A percentile compares a stretch with the other conserved stretches of the same genome.
phyloP scores from a whole-genome alignment of 2,329 filamentous ascomycete species.

The Diaporthe eres region DNA sequence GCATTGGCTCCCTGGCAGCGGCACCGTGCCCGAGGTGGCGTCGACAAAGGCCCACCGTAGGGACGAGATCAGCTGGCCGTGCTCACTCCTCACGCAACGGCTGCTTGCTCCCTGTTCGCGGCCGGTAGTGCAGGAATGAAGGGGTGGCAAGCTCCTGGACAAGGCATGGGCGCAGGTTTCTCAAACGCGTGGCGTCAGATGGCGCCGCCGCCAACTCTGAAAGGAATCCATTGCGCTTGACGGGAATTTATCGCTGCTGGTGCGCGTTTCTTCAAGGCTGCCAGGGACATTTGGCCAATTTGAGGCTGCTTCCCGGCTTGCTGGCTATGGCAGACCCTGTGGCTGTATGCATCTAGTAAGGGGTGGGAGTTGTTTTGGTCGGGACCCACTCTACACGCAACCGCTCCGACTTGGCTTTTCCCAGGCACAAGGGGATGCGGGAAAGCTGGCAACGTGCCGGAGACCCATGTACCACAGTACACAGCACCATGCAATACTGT shows the following conservation, averaged over 20 bases:
- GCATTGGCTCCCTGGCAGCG: conserved; percentile 14
- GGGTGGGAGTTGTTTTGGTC: conserved; percentile 31
- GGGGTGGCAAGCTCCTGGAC: conserved; percentile 25
- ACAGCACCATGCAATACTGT: conserved; percentile 12
- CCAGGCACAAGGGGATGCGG: conserved; percentile 22
- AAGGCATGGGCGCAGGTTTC: conserved; percentile 29
- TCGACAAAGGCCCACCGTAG: conserved; percentile 1
- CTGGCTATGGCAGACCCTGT: conserved; percentile 23
- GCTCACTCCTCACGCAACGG: conserved; percentile 20
- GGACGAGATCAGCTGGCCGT: conserved; percentile 1
- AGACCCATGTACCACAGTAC: conserved; percentile 19
- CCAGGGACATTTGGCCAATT: conserved; percentile 34
- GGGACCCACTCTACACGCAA: conserved; percentile 34
- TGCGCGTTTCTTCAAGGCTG: conserved; percentile 10
- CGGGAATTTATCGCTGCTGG: conserved; percentile 17
- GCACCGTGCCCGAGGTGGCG: conserved; percentile 20
- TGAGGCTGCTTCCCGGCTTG: conserved; percentile 35
- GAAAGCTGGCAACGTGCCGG: conserved; percentile 28
- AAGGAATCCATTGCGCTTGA: conserved; percentile 29
- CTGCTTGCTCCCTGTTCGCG: conserved; percentile 30
- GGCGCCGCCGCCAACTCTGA: conserved; percentile 30
- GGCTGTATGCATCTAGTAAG: conserved; percentile 30
- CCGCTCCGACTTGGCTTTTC: conserved; percentile 33
- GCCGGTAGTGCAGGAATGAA: conserved; percentile 19
- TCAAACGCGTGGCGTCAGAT: conserved; percentile 40